phyloP scores from a whole-genome alignment of 2,329 filamentous ascomycete genomes.

The Eurotiales sp. region DNA sequence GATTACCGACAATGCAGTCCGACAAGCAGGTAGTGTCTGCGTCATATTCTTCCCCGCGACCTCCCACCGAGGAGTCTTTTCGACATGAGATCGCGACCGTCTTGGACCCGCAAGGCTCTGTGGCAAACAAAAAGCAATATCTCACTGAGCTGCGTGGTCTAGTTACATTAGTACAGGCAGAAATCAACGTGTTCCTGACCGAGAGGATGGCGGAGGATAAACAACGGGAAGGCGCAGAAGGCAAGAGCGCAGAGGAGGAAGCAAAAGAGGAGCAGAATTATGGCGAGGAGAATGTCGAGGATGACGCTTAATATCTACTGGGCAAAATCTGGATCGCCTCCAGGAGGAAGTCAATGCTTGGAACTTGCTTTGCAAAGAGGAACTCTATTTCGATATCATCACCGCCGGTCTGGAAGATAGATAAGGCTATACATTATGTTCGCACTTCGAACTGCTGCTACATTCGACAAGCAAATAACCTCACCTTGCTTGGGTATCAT shows the following conservation, averaged over 20 bases:
- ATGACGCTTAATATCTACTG: constrained; percentile 43
- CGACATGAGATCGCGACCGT: constrained; percentile 24
- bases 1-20: constrained; percentile 5
- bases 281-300: constrained; percentile 72
- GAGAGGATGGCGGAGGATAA: constrained; percentile 62
- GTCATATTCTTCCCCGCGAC: constrained; percentile 27
- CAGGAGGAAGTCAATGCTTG: background rate
- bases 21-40: constrained; percentile 20
- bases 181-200: constrained; percentile 59
- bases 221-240: constrained; percentile 30
- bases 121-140: constrained; percentile 50
- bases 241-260: constrained; percentile 33
- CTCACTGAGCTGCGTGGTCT: constrained; percentile 49
- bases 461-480: constrained; percentile 1
- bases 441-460: background rate
- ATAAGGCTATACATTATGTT: background rate
- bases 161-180: constrained; percentile 51
- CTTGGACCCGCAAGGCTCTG: constrained; percentile 16
- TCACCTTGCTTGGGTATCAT: constrained; percentile 15
- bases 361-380: background rate
- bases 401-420: background rate
- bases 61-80: constrained; percentile 26
- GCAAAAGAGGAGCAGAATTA: constrained; percentile 61
- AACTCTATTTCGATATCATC: background rate
- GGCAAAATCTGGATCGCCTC: background rate